Evolutionary conservation across 1,284 basidiomycete genomes (phyloP).

Genomic region (Cryptococcus depauperatus): DNA sequence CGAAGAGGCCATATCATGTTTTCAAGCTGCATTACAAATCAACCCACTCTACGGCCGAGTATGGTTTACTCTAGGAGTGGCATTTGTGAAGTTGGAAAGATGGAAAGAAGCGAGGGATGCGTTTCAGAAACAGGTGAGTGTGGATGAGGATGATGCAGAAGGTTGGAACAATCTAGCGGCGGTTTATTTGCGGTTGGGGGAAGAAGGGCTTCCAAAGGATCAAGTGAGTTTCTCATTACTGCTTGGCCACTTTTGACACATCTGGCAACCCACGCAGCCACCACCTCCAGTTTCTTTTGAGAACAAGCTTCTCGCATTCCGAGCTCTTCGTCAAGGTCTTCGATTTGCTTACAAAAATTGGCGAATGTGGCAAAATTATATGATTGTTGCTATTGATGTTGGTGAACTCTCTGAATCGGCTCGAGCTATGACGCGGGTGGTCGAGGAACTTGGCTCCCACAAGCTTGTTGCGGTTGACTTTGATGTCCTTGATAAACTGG

Average conservation of each 20-base stretch:
- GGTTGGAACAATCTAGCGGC: conserved; percentile 98
- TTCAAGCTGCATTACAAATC: conserved; percentile 70
- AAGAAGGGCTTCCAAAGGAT: conserved; percentile 32
- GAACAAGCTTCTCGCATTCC: conserved; percentile 81
- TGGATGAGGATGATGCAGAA: conserved; percentile 95
- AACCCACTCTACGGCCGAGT: conserved; percentile 78
- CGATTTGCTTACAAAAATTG: conserved; percentile 81
- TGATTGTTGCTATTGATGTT: conserved; percentile 86
- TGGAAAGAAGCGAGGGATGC: conserved; percentile 78
- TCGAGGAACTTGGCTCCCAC: conserved; percentile 63
- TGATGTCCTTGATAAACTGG: conserved; percentile 77
- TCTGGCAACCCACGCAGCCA: conserved; percentile 9
- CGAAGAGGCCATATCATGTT: conserved; percentile 56
- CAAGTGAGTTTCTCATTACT: conserved; percentile 16
- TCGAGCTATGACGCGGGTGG: conserved; percentile 70
- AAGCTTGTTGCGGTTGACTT: conserved; percentile 64
- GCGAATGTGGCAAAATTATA: conserved; percentile 98
- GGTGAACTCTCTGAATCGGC: conserved; percentile 83
- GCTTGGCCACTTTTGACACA: not conserved
- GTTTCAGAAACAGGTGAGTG: conserved; percentile 74
- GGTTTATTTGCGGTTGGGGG: conserved; percentile 76
- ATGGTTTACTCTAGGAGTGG: conserved; percentile 95
- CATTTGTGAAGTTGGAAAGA: conserved; percentile 66
- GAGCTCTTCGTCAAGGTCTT: conserved; percentile 85
- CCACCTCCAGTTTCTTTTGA: conserved; percentile 41